Base-by-base conservation (phyloP, 1,284 basidiomycete species). In the Ustilago bromivora region DNA sequence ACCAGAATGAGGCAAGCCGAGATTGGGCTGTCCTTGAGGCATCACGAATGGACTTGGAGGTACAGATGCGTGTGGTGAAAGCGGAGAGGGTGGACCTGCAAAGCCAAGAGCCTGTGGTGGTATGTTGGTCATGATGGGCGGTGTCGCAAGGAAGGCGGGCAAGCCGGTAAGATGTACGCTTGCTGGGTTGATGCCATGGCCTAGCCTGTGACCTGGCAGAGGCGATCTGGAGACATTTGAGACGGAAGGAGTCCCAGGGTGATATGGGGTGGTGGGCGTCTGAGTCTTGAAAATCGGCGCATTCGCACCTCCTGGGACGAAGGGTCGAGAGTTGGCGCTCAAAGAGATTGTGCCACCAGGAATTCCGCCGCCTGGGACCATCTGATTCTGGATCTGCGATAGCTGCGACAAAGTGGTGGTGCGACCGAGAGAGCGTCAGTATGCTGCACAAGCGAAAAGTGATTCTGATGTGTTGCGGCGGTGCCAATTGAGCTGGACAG, bases 161-260 rank as follows among this genome's bases (percentile, higher is more conserved):
- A 73, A 58, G 28, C 75, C 75, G 3, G 70, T 73, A 43, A 77
- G 70, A 46, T 77, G 75, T 13, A 77, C 75, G 35, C 75, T 77
- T 9, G 55, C 71, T 6, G 64, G 52, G 36, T 68, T 67, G 36
- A 74, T 55, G 40, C 58, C 67, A 19, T 74, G 75, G 4, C 61
- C 65, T 1, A 78, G 53, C 12, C 67, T 36, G 35, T 73, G 65
- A 12, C n/a, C 38, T 13, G 66, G 57, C 13, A 66, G 40, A 2
- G 71, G 66, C 19, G 71, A 65, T 9, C 71, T 61, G n/a, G 65
- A 61, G 8, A 43, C 17, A 11, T 56, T 61, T 1, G 28, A 4
- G 17, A 56, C 32, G 5, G 47, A 17, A 15, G 58, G 11, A 7
- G 64, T 34, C 23, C 51, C 51, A 17, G 46, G 40, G 1, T 61